A percentile compares a stretch with the other conserved stretches of the same genome.
Conservation (phyloP, 495 filamentous ascomycete species). For the Hyaloscypha variabilis region DNA sequence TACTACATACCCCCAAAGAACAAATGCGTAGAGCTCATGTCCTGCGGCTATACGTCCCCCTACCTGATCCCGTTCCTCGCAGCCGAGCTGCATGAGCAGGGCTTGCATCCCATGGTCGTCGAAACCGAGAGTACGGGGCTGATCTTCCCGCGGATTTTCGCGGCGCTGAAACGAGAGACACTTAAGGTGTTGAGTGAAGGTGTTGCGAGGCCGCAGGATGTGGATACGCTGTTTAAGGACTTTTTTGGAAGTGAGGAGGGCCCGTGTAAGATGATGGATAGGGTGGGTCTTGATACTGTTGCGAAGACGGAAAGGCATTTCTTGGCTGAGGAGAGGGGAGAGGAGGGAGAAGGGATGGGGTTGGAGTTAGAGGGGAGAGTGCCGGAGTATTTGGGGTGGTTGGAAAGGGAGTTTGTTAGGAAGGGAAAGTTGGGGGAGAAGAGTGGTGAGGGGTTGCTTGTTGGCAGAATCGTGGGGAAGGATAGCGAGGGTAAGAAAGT, state of each 20-base stretch:
- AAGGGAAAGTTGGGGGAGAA: slow-evolving; percentile 47
- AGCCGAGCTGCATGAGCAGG: slow-evolving; percentile 44
- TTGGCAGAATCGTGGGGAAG: neutral
- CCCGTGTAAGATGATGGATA: slow-evolving; percentile 51
- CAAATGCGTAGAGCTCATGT: slow-evolving; percentile 58
- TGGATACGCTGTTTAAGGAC: slow-evolving; percentile 48
- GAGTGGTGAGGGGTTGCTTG: slow-evolving; percentile 35
- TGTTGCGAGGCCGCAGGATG: slow-evolving; percentile 40
- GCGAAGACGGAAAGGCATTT: slow-evolving; percentile 43
- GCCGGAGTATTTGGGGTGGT: slow-evolving; percentile 34
- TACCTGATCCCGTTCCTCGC: slow-evolving; percentile 47
- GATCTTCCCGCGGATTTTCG: slow-evolving; percentile 62
- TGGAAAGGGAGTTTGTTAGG: slow-evolving; percentile 42
- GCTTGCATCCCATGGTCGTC: slow-evolving; percentile 42
- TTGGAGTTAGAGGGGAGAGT: neutral
- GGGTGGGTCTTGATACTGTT: slow-evolving; percentile 49
- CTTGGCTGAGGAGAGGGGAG: slow-evolving; percentile 27
- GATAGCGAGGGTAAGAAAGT: neutral
- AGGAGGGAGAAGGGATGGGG: slow-evolving; percentile 12
- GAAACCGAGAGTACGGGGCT: slow-evolving; percentile 55
- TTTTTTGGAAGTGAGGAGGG: slow-evolving; percentile 49
- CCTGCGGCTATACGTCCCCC: slow-evolving; percentile 47
- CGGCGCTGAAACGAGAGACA: slow-evolving; percentile 56
- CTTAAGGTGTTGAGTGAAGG: slow-evolving; percentile 53
- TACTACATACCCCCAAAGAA: slow-evolving; percentile 55